Evolutionary conservation across 2,329 filamentous ascomycete genomes (phyloP).

Genomic region (Cordyceps pruinosa): DNA sequence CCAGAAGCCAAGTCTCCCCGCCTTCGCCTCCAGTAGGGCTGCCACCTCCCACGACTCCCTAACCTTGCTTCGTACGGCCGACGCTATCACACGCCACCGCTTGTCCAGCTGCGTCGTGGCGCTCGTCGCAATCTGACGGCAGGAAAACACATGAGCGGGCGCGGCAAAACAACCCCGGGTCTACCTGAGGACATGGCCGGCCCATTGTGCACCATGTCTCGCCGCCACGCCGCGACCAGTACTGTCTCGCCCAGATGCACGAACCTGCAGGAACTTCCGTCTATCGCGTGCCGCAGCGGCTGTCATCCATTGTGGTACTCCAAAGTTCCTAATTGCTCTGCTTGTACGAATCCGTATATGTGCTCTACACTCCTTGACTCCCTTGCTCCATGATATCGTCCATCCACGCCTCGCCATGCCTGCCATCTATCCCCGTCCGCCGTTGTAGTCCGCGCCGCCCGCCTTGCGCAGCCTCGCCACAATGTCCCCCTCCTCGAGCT

Average conservation of each 20-base stretch:
- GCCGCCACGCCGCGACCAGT: not conserved
- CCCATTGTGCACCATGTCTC: no score
- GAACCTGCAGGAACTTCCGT: not conserved
- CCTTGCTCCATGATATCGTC: not conserved
- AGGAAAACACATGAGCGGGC: no score
- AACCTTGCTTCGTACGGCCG: not conserved
- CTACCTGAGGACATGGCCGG: not conserved
- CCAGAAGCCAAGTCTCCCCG: not conserved
- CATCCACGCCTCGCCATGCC: no score
- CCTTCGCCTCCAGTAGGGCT: not conserved
- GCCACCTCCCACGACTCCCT: not conserved
- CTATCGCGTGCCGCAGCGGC: not conserved
- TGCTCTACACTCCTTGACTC: no score
- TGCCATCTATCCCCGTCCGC: constrained; percentile 45
- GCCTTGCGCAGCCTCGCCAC: constrained; percentile 56
- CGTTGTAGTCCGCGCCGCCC: constrained; percentile 66
- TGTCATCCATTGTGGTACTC: not conserved
- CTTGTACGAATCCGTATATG: no score
- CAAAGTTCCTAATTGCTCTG: no score
- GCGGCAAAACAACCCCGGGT: no score
- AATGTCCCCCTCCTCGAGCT: constrained; percentile 56
- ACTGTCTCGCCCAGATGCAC: not conserved
- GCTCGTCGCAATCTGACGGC: no score
- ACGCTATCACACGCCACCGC: not conserved
- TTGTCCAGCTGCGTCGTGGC: not conserved